Evolutionary conservation across 2,329 filamentous ascomycete species (phyloP).

Genomic region (Colletotrichum ledebouriae): DNA sequence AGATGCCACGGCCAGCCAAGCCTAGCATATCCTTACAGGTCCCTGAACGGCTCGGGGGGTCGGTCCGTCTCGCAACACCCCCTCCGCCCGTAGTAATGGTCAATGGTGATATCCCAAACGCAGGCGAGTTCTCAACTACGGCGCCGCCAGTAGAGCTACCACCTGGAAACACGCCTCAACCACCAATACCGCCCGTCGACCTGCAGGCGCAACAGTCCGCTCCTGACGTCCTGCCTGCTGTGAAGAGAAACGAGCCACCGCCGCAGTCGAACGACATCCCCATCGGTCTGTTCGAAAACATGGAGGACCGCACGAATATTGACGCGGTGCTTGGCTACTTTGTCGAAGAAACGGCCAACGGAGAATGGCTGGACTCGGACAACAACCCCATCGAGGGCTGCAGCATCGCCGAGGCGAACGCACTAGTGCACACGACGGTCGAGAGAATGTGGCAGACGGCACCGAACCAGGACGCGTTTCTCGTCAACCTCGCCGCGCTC

Average conservation of each 20-base stretch:
- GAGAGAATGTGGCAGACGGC: constrained; percentile 66
- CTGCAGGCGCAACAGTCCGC: constrained; percentile 15
- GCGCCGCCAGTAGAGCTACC: constrained; percentile 1
- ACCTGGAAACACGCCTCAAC: background rate
- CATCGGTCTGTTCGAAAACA: constrained; percentile 48
- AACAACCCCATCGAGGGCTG: constrained; percentile 59
- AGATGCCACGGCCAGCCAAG: constrained; percentile 47
- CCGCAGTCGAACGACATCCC: constrained; percentile 30
- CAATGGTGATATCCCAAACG: constrained; percentile 56
- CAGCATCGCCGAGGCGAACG: constrained; percentile 65
- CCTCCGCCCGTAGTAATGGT: constrained; percentile 65
- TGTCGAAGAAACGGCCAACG: constrained; percentile 62
- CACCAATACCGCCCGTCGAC: constrained; percentile 5
- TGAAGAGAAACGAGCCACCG: background rate
- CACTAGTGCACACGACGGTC: constrained; percentile 67
- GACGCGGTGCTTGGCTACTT: constrained; percentile 69
- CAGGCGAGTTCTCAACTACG: background rate
- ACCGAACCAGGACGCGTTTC: constrained; percentile 65
- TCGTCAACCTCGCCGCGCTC: constrained; percentile 71
- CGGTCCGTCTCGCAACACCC: constrained; percentile 73
- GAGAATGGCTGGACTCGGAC: constrained; percentile 64
- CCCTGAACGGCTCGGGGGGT: constrained; percentile 67
- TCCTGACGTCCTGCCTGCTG: background rate
- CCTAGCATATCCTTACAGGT: constrained; percentile 58
- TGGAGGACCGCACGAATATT: constrained; percentile 66